Percentiles rank a stretch among this genome's conserved stretches.
These are phyloP conservation scores for Cucumis hystrix DNA, from an alignment of 306 rosid species.

Conservation along the genomic window DNA sequence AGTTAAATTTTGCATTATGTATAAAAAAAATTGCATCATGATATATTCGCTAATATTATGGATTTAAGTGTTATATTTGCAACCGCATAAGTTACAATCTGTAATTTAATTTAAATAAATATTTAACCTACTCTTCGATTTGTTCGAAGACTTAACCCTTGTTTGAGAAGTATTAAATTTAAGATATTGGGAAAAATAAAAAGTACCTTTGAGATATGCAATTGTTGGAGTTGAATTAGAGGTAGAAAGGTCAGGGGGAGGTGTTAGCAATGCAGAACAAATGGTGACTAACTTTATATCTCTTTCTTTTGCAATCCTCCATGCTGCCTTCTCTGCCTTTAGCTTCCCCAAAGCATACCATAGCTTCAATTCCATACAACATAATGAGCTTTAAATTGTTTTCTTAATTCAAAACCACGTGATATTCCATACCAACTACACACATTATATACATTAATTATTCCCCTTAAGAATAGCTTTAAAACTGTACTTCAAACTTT, in stretches of 20 bases:
- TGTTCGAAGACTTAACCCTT: no score
- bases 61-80: no score
- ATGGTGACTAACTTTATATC: constrained; percentile 55
- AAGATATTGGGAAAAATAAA: no score
- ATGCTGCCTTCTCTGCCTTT: constrained; percentile 73
- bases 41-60: no score
- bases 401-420: neutral
- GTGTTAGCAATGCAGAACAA: constrained; percentile 64
- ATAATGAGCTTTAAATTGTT: neutral
- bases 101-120: no score
- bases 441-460: neutral
- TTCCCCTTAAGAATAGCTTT: no score
- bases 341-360: constrained; percentile 87
- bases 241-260: constrained; percentile 32
- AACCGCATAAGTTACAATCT: no score
- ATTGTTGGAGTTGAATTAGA: constrained; percentile 64
- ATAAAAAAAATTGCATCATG: no score
- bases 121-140: no score
- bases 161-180: no score
- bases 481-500: no score
- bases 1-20: no score
- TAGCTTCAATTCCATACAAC: constrained; percentile 30
- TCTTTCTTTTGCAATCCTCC: constrained; percentile 59
- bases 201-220: constrained; percentile 80
- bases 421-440: neutral